Percentiles rank a stretch among this genome's conserved stretches.
phyloP scores from a whole-genome alignment of 2,329 filamentous ascomycete genomes.

The Coniochaeta ligniaria region DNA sequence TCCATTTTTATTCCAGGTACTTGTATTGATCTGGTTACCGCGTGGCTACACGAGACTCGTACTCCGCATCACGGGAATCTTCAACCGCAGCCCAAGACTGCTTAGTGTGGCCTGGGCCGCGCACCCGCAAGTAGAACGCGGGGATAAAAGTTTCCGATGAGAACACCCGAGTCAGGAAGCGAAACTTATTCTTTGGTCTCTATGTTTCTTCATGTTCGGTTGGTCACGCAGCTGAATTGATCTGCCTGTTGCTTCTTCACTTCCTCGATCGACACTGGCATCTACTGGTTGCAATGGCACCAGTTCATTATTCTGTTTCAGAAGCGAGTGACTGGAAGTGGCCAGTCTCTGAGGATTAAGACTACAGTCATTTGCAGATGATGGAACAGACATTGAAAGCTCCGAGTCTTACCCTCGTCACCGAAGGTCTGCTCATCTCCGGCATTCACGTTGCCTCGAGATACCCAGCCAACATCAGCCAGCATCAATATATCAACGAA shows the following conservation, averaged over 20 bases:
- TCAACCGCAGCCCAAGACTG: background rate
- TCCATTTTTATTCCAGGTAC: background rate
- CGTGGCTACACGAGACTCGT: background rate
- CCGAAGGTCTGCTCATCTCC: too few species aligned
- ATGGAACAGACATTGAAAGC: too few species aligned
- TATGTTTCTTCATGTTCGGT: background rate
- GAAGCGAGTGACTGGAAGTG: too few species aligned
- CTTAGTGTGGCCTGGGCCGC: background rate
- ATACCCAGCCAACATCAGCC: too few species aligned
- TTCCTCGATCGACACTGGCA: too few species aligned
- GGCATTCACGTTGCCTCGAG: too few species aligned
- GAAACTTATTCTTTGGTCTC: background rate
- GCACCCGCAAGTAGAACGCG: background rate
- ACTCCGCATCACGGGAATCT: background rate
- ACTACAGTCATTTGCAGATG: too few species aligned
- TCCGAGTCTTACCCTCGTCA: too few species aligned
- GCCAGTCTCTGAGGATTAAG: too few species aligned
- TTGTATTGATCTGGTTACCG: background rate
- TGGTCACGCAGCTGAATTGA: background rate
- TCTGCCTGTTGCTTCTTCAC: background rate
- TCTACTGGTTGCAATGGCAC: too few species aligned
- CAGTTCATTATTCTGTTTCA: too few species aligned
- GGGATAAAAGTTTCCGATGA: background rate
- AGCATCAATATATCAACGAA: too few species aligned
- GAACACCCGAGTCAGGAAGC: background rate